Percentiles rank a stretch among this genome's conserved stretches.
phyloP scores from a whole-genome alignment of 1,284 basidiomycete genomes.

The Apiotrichum domesticum region DNA sequence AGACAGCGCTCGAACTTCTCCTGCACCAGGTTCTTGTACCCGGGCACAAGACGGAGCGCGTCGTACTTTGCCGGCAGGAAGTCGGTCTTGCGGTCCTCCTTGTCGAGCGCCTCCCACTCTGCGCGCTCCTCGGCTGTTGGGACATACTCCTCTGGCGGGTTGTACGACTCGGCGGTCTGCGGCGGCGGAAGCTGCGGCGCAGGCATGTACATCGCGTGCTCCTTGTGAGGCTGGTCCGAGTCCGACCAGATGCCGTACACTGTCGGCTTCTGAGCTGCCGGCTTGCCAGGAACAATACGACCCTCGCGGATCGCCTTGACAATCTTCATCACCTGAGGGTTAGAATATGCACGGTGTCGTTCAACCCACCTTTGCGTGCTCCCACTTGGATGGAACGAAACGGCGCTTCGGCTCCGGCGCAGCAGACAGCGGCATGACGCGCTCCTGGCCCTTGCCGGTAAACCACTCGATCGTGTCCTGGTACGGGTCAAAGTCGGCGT shows the following conservation, averaged over 20 bases:
- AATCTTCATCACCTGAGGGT: slow-evolving; percentile 89
- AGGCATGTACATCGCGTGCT: slow-evolving; percentile 71
- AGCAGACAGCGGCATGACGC: slow-evolving; percentile 83
- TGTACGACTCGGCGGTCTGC: slow-evolving; percentile 91
- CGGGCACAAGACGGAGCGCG: slow-evolving; percentile 82
- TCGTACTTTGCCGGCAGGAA: slow-evolving; percentile 84
- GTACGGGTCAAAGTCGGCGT: slow-evolving; percentile 82
- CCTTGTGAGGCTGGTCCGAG: slow-evolving; percentile 59
- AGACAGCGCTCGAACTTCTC: slow-evolving; percentile 91
- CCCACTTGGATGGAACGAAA: slow-evolving; percentile 98
- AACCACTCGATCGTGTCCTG: slow-evolving; percentile 95
- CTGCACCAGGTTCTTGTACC: slow-evolving; percentile 85
- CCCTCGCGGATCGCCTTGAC: slow-evolving; percentile 96
- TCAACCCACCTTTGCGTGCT: slow-evolving; percentile 83
- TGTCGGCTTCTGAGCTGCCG: slow-evolving; percentile 59
- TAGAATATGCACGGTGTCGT: background rate
- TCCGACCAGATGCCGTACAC: slow-evolving; percentile 88
- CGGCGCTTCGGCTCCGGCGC: slow-evolving; percentile 94
- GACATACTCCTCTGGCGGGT: slow-evolving; percentile 95
- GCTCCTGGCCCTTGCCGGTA: slow-evolving; percentile 89
- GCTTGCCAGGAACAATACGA: slow-evolving; percentile 83
- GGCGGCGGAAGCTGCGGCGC: slow-evolving; percentile 89
- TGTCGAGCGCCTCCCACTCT: slow-evolving; percentile 77
- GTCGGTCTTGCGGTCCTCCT: slow-evolving; percentile 85
- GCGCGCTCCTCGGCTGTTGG: slow-evolving; percentile 79